These are phyloP conservation scores for Suillus cothurnatus DNA, from an alignment of 768 basidiomycete species.

Conservation along the genomic window DNA sequence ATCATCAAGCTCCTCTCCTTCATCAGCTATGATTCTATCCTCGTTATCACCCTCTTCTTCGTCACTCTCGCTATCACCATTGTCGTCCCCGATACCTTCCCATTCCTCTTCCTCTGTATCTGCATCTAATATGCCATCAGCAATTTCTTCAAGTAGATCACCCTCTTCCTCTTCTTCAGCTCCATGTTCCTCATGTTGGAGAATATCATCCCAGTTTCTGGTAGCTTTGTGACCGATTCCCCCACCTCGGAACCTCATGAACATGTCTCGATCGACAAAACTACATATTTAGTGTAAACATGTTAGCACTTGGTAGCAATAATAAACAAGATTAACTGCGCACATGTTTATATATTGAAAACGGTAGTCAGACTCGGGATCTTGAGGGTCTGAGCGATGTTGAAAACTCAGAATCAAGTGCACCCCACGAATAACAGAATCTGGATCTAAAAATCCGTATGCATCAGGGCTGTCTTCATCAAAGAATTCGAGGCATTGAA, in stretches of 20 bases:
- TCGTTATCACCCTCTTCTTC: background rate
- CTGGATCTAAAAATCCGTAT: slow-evolving; percentile 50
- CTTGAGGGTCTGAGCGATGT: slow-evolving; percentile 13
- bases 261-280: slow-evolving; percentile 41
- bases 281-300: background rate
- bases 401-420: slow-evolving; percentile 46
- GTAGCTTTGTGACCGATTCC: slow-evolving; percentile 32
- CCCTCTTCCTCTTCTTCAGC: background rate
- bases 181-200: background rate
- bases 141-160: background rate
- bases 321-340: background rate
- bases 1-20: background rate
- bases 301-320: background rate
- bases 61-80: background rate
- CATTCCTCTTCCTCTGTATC: background rate
- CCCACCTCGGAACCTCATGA: slow-evolving; percentile 35
- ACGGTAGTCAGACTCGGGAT: slow-evolving; percentile 27
- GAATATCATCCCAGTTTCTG: background rate
- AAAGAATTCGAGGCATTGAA: slow-evolving; percentile 44
- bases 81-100: background rate
- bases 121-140: background rate
- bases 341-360: slow-evolving; percentile 35
- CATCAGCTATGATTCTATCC: background rate
- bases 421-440: slow-evolving; percentile 36
- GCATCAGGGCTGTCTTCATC: slow-evolving; percentile 23